Percentiles rank a stretch among this genome's conserved stretches.
phyloP scores from a whole-genome alignment of 768 basidiomycete species.

The Serendipita sp. region DNA sequence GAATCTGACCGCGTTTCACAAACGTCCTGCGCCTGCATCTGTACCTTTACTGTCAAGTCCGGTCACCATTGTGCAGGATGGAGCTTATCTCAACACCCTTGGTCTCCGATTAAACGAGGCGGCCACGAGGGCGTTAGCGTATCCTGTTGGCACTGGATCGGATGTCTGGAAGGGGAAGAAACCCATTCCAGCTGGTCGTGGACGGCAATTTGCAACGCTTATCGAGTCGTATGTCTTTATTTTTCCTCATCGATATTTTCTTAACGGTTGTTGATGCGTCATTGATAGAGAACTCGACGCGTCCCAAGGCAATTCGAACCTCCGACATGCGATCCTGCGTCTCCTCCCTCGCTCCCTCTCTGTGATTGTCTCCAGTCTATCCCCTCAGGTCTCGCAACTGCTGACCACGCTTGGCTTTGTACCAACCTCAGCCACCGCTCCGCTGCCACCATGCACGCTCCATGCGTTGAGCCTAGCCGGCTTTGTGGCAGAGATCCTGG shows the following conservation, averaged over 20 bases:
- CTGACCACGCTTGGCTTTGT: conserved; percentile 50
- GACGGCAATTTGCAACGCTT: conserved; percentile 45
- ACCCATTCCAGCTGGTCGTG: conserved; percentile 61
- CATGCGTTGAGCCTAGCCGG: conserved; percentile 54
- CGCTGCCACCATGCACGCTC: conserved; percentile 48
- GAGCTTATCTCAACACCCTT: conserved; percentile 64
- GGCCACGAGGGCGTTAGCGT: conserved; percentile 57
- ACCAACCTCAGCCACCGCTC: conserved; percentile 33
- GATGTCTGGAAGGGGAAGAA: conserved; percentile 42
- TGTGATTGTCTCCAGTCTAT: conserved; percentile 54
- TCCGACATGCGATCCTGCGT: conserved; percentile 55
- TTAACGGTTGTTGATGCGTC: conserved; percentile 12
- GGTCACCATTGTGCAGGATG: conserved; percentile 45
- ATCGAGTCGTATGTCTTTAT: conserved; percentile 48
- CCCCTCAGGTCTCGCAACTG: conserved; percentile 48
- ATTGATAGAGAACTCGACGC: conserved; percentile 49
- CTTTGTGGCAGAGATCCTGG: conserved; percentile 60
- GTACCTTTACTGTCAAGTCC: conserved; percentile 22
- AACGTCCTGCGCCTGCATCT: conserved; percentile 31
- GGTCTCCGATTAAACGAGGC: conserved; percentile 68
- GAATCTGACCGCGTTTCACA: conserved; percentile 37
- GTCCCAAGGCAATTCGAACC: conserved; percentile 43
- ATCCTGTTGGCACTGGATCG: conserved; percentile 43
- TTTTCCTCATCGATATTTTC: conserved; percentile 6
- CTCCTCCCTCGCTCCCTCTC: conserved; percentile 63